phyloP scores from a whole-genome alignment of 1,284 basidiomycete species.

The Ceratobasidium sp. region DNA sequence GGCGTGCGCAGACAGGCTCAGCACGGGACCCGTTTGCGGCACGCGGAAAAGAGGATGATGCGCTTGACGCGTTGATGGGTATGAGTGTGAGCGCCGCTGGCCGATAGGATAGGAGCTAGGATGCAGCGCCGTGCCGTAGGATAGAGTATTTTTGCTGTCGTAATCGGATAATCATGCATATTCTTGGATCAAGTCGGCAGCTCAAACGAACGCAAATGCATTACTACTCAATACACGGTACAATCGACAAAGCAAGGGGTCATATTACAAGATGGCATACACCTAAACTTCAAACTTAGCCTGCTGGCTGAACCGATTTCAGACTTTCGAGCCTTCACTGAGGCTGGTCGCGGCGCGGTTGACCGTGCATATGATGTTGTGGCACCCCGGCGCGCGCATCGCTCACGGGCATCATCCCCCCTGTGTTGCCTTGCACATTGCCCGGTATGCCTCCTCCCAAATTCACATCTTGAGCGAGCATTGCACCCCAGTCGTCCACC shows the following conservation, averaged over 20 bases:
- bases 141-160: constrained; percentile 8
- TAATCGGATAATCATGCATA: constrained; percentile 1
- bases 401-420: constrained; percentile 1
- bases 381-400: constrained; percentile 14
- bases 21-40: constrained; percentile 48
- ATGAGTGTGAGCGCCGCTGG: constrained; percentile 36
- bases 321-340: neutral
- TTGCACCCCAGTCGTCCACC: constrained; percentile 51
- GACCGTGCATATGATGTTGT: constrained; percentile 30
- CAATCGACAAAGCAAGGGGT: neutral
- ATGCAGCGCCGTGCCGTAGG: neutral
- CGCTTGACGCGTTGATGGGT: constrained; percentile 37
- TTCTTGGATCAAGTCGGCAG: neutral
- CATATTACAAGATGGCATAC: neutral
- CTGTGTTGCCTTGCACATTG: constrained; percentile 12
- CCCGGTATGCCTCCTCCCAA: constrained; percentile 12
- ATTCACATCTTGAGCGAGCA: constrained; percentile 28
- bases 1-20: constrained; percentile 48
- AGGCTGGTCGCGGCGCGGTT: constrained; percentile 20
- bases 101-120: constrained; percentile 19
- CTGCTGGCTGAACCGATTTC: too few relatives aligned
- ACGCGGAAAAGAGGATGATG: constrained; percentile 33
- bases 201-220: constrained; percentile 8
- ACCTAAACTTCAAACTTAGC: too few relatives aligned
- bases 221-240: constrained; percentile 22